A percentile compares a stretch with the other conserved stretches of the same genome.
phyloP scores from a whole-genome alignment of 805 yeast species.

The Candida andamanensis region DNA sequence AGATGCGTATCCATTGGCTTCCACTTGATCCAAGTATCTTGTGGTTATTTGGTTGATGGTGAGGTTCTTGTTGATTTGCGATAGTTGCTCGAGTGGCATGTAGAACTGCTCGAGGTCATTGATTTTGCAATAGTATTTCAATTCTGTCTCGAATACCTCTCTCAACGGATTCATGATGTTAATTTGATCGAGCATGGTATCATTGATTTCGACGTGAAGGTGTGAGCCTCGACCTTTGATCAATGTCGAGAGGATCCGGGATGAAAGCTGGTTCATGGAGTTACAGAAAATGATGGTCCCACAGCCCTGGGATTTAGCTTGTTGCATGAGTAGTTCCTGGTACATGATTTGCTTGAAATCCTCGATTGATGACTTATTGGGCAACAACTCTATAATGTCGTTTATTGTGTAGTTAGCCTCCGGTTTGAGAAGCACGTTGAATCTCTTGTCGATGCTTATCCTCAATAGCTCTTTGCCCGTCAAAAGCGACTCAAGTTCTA shows the following conservation, averaged over 20 bases:
- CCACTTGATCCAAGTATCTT: constrained; percentile 67
- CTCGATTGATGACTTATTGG: constrained; percentile 57
- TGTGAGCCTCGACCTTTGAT: constrained; percentile 83
- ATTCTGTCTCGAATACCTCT: constrained; percentile 68
- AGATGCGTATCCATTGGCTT: constrained; percentile 71
- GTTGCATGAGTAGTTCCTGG: constrained; percentile 40
- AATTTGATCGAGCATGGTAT: constrained; percentile 31
- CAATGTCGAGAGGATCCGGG: constrained; percentile 69
- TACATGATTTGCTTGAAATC: constrained; percentile 52
- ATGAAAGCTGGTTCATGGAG: constrained; percentile 80
- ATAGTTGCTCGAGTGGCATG: constrained; percentile 15
- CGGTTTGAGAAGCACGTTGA: constrained; percentile 6
- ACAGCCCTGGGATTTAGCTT: constrained; percentile 43
- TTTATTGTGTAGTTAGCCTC: constrained; percentile 16
- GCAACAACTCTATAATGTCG: constrained; percentile 34
- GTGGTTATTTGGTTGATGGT: constrained; percentile 77
- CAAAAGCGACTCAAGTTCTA: constrained; percentile 1
- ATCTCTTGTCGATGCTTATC: constrained; percentile 9
- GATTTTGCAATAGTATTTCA: constrained; percentile 49
- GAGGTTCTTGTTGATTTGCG: constrained; percentile 58
- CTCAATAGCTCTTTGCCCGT: constrained; percentile 4
- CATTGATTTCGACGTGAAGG: constrained; percentile 49
- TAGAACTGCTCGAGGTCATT: constrained; percentile 31
- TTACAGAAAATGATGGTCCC: constrained; percentile 68
- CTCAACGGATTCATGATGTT: constrained; percentile 65